A percentile compares a stretch with the other conserved stretches of the same genome.
Conservation (phyloP, 2,329 filamentous ascomycete genomes). For the Cordyceps pruinosa region DNA sequence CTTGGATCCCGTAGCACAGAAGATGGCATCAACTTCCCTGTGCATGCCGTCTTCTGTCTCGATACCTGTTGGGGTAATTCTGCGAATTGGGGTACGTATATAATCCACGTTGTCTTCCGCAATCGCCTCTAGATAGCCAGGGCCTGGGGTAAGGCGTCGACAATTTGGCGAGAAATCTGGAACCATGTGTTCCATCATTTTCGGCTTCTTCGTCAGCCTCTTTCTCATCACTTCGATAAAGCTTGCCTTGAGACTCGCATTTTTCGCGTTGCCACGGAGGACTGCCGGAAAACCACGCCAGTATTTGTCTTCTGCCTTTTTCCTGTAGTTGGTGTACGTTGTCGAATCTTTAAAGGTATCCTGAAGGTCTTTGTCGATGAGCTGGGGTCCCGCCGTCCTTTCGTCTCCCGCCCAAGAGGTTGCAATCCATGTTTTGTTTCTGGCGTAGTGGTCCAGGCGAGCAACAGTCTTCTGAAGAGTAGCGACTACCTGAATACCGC, state of each 20-base stretch:
- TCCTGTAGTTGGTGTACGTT: slow-evolving; percentile 53
- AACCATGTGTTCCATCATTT: slow-evolving; percentile 47
- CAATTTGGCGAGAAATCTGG: slow-evolving; percentile 60
- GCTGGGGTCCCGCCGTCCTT: slow-evolving; percentile 49
- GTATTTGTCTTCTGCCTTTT: slow-evolving; percentile 52
- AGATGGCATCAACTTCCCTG: slow-evolving; percentile 55
- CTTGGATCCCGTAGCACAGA: slow-evolving; percentile 64
- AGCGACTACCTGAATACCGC: slow-evolving; percentile 47
- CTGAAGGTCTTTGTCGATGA: slow-evolving; percentile 47
- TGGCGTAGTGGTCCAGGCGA: slow-evolving; percentile 56
- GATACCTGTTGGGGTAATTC: slow-evolving; percentile 54
- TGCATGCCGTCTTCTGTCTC: slow-evolving; percentile 50
- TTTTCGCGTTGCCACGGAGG: slow-evolving; percentile 46
- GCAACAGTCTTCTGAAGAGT: slow-evolving; percentile 42
- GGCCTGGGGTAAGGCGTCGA: slow-evolving; percentile 57
- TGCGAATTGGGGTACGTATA: slow-evolving; percentile 48
- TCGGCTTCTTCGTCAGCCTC: slow-evolving; percentile 46
- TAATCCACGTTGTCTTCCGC: slow-evolving; percentile 55
- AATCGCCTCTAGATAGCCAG: slow-evolving; percentile 61
- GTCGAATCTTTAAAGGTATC: slow-evolving; percentile 53
- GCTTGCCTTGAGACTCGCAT: slow-evolving; percentile 37
- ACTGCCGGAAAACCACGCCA: slow-evolving; percentile 51
- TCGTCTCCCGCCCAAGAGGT: slow-evolving; percentile 51
- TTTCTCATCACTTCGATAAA: slow-evolving; percentile 45
- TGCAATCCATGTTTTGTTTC: slow-evolving; percentile 62